Evolutionary conservation across 192 early-diverging fungal species (phyloP), one percentile per base, ranked within the genome.

Genomic region (Linnemannia schmuckeri): DNA sequence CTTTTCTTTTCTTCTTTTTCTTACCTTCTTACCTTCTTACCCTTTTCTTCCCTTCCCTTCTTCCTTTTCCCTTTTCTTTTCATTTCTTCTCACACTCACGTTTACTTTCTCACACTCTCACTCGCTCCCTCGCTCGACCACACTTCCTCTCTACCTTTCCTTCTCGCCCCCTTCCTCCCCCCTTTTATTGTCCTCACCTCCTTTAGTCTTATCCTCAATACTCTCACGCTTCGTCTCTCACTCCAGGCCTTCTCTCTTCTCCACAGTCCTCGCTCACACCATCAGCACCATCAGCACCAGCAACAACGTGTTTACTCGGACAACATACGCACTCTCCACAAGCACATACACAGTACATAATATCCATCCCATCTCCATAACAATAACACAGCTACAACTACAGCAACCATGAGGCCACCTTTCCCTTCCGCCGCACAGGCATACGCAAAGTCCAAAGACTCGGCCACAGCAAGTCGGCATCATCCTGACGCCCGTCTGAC

Each of bases 371-470:
- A 22, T 54, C 37, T 41, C 13, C 37, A n/a, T 66, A 30, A 40
- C 71, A 55, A 54, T 47, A 44, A 46, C 55, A 80, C 78, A 78
- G 37, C 44, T 17, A 33, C 38, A 71, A 33, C 13, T 15, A 72
- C 44, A 4, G 22, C 33, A 52, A 52, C 69, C 33, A 89, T 89
- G 79, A 81, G 79, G 54, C 68, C 88, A 4, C 82, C 83, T 13
- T 82, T 89, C 44, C 82, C 83, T 33, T 86, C 83, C 20, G 79
- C 88, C 77, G 82, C 83, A 72, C 77, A 85, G 76, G 82, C 83
- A 5, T 84, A 84, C 22, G 82, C 88, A 75, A 76, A 83, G 69
- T 89, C 80, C 15, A 80, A 82, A 37, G 79, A 89, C 79, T 76
- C 74, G 33, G 79, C 76, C 37, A 87, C 85, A 10, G 49, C 79